These are phyloP conservation scores for Eimeria necatrix DNA, from an alignment of 169 alveolate genomes.

Conservation along the genomic window DNA sequence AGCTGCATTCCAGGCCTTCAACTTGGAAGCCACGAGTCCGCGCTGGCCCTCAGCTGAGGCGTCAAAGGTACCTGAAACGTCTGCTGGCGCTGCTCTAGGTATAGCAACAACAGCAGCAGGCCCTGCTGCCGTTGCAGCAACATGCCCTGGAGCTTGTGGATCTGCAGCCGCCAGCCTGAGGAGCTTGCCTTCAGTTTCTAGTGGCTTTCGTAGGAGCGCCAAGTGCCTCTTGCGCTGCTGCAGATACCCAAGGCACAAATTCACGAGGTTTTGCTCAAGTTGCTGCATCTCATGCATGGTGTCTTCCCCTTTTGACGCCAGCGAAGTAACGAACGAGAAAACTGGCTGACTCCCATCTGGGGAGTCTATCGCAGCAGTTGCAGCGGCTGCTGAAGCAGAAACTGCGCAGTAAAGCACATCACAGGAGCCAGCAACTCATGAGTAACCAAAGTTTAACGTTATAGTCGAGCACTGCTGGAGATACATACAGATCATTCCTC, in stretches of 20 bases:
- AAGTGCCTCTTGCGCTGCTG: slow-evolving; percentile 21
- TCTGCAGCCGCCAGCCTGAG: slow-evolving; percentile 12
- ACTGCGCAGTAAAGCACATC: no score
- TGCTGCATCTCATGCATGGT: slow-evolving; percentile 37
- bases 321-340: background rate
- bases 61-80: background rate
- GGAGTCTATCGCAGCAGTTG: background rate
- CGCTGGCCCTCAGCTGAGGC: background rate
- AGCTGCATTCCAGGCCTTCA: slow-evolving; percentile 57
- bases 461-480: no score
- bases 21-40: background rate
- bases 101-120: background rate
- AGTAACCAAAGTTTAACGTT: no score
- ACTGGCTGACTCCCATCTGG: slow-evolving; percentile 6
- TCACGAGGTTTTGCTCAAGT: slow-evolving; percentile 40
- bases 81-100: background rate
- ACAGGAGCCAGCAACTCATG: no score
- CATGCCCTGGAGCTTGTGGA: background rate
- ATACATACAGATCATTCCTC: no score
- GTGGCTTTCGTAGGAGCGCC: background rate
- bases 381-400: background rate
- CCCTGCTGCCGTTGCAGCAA: slow-evolving; percentile 11
- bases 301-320: background rate
- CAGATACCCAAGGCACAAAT: slow-evolving; percentile 4
- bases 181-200: slow-evolving; percentile 22